Evolutionary conservation across 352 stramenopile genomes (phyloP), one percentile per base, ranked within the genome.

Genomic region (Pythium chondricola): DNA sequence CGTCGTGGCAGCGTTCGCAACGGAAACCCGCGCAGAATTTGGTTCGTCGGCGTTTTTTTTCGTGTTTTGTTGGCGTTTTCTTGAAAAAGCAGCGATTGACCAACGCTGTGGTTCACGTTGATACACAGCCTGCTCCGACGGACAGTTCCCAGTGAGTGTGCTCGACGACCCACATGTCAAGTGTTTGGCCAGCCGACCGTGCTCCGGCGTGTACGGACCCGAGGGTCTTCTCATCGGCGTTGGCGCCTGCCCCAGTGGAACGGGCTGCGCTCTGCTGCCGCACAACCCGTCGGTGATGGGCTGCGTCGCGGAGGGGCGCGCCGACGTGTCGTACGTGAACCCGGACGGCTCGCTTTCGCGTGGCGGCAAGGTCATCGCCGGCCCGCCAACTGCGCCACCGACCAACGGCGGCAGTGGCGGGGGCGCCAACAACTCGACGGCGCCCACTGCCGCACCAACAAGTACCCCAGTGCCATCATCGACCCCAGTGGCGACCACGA

Each of bases 311-410:
- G 40, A 51, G 2, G 74, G 73, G 2, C 75, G 72, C 31, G 43
- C 48, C 13, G 75, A 85, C 48, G 65, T 89, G 41, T 65, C 71
- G 25, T 89, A 87, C 48, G 73, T 89, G 16, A 86, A 89, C 41
- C 62, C 63, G 16, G 78, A 89, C 61, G 75, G 74, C 48, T 68
- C 73, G 52, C 57, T 88, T 26, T 73, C 69, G 7, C 66, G 70
- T 32, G 63, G 68, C 56, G 75, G 75, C 39, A 67, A 67, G 20
- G 22, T 62, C 8, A 60, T 72, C 40, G 8, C 57, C 30, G 49
- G 44, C 17, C 43, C 56, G 31, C 49, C 56, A 17, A 54, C 25
- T 27, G 43, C 29, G 4, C 20, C 25, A 11, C 29, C 49, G 3
- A 48, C 25, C 31, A 39, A 43, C 25, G 30, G 24, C 56, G 30